Evolutionary conservation across 2,329 filamentous ascomycete species (phyloP).

Genomic region (Arthrobotrys pseudoclavata): DNA sequence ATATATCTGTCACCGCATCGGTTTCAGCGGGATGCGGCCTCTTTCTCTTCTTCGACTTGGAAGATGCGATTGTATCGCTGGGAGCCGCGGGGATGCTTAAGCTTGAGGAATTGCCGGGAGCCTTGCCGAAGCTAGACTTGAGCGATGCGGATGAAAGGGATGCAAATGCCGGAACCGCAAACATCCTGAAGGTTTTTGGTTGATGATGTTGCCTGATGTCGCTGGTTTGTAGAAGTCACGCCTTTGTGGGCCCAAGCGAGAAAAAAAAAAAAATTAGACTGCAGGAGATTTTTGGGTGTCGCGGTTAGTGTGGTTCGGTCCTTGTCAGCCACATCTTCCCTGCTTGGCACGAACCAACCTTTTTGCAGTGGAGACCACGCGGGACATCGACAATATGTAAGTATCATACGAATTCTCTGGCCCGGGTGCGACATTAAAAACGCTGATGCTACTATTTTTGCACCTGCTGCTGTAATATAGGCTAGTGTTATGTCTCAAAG

Average conservation of each 20-base stretch:
- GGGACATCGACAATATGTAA: slow-evolving; percentile 56
- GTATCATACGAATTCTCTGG: slow-evolving; percentile 55
- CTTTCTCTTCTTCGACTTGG: slow-evolving; percentile 72
- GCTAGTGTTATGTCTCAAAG: slow-evolving; percentile 45
- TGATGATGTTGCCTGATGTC: slow-evolving; percentile 66
- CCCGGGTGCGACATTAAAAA: slow-evolving; percentile 52
- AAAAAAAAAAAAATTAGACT: slow-evolving; percentile 27
- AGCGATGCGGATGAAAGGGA: slow-evolving; percentile 67
- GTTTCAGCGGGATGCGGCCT: slow-evolving; percentile 61
- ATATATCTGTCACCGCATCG: slow-evolving; percentile 70
- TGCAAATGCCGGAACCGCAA: slow-evolving; percentile 66
- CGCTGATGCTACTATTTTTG: slow-evolving; percentile 57
- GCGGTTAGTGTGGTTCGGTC: slow-evolving; percentile 57
- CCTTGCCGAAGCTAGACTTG: slow-evolving; percentile 67
- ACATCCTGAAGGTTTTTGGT: slow-evolving; percentile 66
- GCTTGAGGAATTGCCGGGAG: slow-evolving; percentile 65
- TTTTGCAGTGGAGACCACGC: slow-evolving; percentile 38
- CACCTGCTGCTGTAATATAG: slow-evolving; percentile 30
- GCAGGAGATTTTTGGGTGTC: slow-evolving; percentile 22
- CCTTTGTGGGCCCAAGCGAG: slow-evolving; percentile 45
- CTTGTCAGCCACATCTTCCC: slow-evolving; percentile 49
- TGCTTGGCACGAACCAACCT: slow-evolving; percentile 50
- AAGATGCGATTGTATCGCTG: slow-evolving; percentile 71
- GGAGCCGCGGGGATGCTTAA: slow-evolving; percentile 64
- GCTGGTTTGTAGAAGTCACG: slow-evolving; percentile 64